Percentiles rank a stretch among this genome's conserved stretches.
Conservation (phyloP, 1,284 basidiomycete species). For the Leccinum griseonigrum region DNA sequence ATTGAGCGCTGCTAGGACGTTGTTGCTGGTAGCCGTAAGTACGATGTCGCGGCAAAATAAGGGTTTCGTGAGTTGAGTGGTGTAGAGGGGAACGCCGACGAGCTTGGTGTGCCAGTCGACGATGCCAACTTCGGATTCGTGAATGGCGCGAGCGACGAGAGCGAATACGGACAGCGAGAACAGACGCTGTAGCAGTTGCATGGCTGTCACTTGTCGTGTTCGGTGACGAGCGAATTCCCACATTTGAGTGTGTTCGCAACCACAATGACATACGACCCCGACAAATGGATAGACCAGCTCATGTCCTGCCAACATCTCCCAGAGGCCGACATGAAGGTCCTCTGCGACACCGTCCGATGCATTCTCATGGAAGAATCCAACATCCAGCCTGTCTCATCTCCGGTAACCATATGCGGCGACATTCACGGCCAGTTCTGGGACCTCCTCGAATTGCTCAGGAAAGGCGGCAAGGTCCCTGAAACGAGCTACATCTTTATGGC, state of each 20-base stretch:
- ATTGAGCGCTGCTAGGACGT: conserved; percentile 78
- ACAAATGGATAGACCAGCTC: conserved; percentile 78
- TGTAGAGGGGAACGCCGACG: conserved; percentile 64
- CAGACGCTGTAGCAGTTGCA: conserved; percentile 20
- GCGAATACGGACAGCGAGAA: conserved; percentile 12
- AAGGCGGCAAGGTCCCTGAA: conserved; percentile 84
- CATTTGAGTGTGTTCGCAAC: conserved; percentile 5
- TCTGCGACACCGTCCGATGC: conserved; percentile 83
- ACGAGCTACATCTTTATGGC: conserved; percentile 99
- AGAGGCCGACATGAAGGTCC: conserved; percentile 87
- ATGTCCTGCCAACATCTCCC: conserved; percentile 85
- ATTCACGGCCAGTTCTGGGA: conserved; percentile 98
- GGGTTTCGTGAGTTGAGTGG: conserved; percentile 50
- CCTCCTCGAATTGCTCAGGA: conserved; percentile 84
- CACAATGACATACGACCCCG: conserved; percentile 48
- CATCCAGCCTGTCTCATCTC: conserved; percentile 89
- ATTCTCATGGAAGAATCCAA: conserved; percentile 94
- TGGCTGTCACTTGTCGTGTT: conserved; percentile 8
- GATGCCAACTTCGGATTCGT: conserved; percentile 75
- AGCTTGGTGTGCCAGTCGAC: conserved; percentile 84
- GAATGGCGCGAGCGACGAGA: conserved; percentile 42
- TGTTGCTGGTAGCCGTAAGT: conserved; percentile 70
- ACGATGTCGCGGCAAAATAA: conserved; percentile 57
- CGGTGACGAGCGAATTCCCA: conserved; percentile 18
- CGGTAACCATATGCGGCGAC: conserved; percentile 92